Evolutionary conservation across 805 yeast species (phyloP), one percentile per base, ranked within the genome.

Genomic region (Cyberlindnera mycetangii): DNA sequence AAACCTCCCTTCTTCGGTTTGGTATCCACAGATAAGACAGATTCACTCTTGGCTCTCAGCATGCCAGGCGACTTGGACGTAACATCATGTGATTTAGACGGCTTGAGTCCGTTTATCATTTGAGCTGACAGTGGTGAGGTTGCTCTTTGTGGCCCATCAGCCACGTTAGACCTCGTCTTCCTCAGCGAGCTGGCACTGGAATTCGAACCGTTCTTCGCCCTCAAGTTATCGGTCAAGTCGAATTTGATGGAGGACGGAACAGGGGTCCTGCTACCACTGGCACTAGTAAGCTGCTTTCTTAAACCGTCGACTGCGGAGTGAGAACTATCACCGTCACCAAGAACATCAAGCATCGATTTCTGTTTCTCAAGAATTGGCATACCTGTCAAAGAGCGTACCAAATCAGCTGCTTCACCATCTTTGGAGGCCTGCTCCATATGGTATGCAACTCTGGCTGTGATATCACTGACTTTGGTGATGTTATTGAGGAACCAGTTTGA

Each of bases 351-450:
- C 60, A 59, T 53, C 8, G 63, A 59, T 39, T 51, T 56, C 2
- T 43, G 42, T 30, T 51, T 55, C 22, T 44, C 45, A 3, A 58
- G 22, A 15, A 44, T 41, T 3, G 62, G 60, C 65, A 54, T 20
- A 8, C 74, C 76, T 0, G 77, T 71, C 19, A 72, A 51, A 0
- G 70, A 60, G 25, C 76, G 59, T 22, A 73, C 71, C 16, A 72
- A 49, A 31, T 63, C 64, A 0, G 71, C 72, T 14, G 69, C 66
- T 40, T 65, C 69, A 7, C 44, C 32, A 21, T 32, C 12, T 62
- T 50, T 56, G 3, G 71, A 70, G n/a, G 66, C 64, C 32, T 62
- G 66, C 16, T 52, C 49, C 34, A 62, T 44, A 15, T 52, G 48
- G 10, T 37, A 19, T 16, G 59, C 46, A 24, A 61, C 50, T n/a